Base-by-base conservation (phyloP, 208 protist species). In the Trypanosomatidae sp. region DNA sequence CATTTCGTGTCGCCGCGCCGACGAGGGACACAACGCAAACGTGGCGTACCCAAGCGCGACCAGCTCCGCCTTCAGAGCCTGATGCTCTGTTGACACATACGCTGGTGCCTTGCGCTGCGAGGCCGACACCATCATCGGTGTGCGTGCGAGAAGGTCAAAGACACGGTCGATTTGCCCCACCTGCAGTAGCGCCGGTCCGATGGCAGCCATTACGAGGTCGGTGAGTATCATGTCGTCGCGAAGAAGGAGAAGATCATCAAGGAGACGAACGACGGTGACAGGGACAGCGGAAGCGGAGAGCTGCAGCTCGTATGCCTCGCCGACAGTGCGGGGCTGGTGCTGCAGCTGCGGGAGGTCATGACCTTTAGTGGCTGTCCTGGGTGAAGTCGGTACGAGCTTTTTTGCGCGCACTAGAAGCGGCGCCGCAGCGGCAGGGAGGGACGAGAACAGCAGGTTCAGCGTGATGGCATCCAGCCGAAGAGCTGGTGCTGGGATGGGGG, bases 191-290 rank as follows among this genome's bases (percentile, higher is more conserved):
- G 92, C 84, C 10, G 88, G 81, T 22, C 66, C 86, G 0, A 91
- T 86, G 25, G 73, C 71, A 8, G 71, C 77, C 80, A 91, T 79
- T 41, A 96, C 82, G 15, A 79, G 74, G 62, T 94, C 88, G 2
- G 90, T 94, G 5, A 95, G 62, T 6, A 73, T 15, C 74, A 88
- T 81, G 77, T 96, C 92, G 66, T 96, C 90, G n/a, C 92, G 82
- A 43, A 76, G 44, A 50, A 58, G 62, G 25, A 96, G 71, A 17
- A 96, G 69, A 25, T 80, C 74, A 62, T 96, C 80, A 22, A 95
- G 68, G 12, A 96, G 65, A 6, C 69, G 68, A 13, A 93, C 81
- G 15, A 84, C 84, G 12, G 74, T 80, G 17, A 79, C 53, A 1
- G 88, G 87, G 55, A 80, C 41, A 0, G 76, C 69, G 0, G 76